A percentile compares a stretch with the other conserved stretches of the same genome.
Conservation (phyloP, 2,329 filamentous ascomycete genomes). For the Phoma herbarum region DNA sequence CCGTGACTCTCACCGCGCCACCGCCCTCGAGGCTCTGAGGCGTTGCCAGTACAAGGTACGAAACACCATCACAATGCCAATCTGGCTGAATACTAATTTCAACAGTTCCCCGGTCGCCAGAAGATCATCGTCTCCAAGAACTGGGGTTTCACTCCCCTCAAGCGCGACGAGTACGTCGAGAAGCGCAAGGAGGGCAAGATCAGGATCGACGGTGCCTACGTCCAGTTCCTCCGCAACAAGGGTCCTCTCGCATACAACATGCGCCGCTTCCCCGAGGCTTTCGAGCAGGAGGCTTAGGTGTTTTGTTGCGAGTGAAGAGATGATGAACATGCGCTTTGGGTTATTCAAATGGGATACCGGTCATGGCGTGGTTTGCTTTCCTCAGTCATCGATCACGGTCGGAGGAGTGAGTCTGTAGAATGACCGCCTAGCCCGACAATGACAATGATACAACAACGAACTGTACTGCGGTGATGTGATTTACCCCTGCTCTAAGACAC, state of each 20-base stretch:
- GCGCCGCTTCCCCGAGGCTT: slow-evolving; percentile 93
- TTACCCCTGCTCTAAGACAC: background rate
- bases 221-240: slow-evolving; percentile 98
- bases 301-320: slow-evolving; percentile 33
- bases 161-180: slow-evolving; percentile 96
- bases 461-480: slow-evolving; percentile 11
- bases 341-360: slow-evolving; percentile 48
- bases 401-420: slow-evolving; percentile 41
- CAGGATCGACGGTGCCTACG: slow-evolving; percentile 98
- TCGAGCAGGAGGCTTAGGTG: slow-evolving; percentile 59
- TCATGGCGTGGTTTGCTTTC: slow-evolving; percentile 51
- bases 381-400: slow-evolving; percentile 47
- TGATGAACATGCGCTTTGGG: slow-evolving; percentile 43
- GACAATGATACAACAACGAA: slow-evolving; percentile 41
- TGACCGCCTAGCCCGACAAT: slow-evolving; percentile 45
- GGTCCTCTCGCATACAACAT: slow-evolving; percentile 87
- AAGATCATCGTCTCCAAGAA: slow-evolving; percentile 99
- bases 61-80: background rate
- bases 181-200: slow-evolving; percentile 93
- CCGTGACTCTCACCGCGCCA: slow-evolving; percentile 90
- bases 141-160: slow-evolving; percentile 99
- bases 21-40: slow-evolving; percentile 97
- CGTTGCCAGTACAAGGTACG: slow-evolving; percentile 94
- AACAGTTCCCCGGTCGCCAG: slow-evolving; percentile 94
- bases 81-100: slow-evolving; percentile 4